phyloP scores from a whole-genome alignment of 164 flowering plant genomes.

The Vitis riparia region DNA sequence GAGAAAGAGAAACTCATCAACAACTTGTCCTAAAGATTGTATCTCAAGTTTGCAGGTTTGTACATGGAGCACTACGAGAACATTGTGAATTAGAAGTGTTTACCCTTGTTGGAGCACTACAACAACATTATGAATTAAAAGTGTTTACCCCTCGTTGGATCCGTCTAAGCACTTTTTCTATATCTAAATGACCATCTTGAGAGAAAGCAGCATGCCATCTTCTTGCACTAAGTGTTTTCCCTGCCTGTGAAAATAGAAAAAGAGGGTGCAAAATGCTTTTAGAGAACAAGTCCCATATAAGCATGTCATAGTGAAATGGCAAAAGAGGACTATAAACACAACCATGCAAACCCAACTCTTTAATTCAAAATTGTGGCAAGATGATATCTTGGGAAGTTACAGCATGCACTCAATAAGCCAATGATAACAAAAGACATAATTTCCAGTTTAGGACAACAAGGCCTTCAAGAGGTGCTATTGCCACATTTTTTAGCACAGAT shows the following conservation, averaged over 20 bases:
- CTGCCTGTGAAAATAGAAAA: conserved; percentile 42
- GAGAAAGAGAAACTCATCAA: too few relatives aligned
- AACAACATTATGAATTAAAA: not conserved
- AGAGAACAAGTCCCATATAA: not conserved
- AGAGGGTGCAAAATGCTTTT: not conserved
- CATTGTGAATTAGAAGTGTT: not conserved
- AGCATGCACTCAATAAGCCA: not conserved
- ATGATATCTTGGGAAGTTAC: not conserved
- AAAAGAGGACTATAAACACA: not conserved
- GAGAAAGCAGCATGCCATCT: conserved; percentile 83
- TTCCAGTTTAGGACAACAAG: too few relatives aligned
- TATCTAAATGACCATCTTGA: conserved; percentile 78
- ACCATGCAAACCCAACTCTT: not conserved
- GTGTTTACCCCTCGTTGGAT: conserved; percentile 85
- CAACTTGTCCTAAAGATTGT: too few relatives aligned
- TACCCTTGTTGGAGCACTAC: not conserved
- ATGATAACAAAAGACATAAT: not conserved
- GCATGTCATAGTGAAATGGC: not conserved
- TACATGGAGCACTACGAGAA: not conserved
- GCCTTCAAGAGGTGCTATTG: too few relatives aligned
- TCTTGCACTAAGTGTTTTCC: conserved; percentile 84
- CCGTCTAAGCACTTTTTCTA: conserved; percentile 75
- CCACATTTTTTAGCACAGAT: too few relatives aligned
- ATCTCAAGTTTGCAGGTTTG: not conserved
- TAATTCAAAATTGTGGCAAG: not conserved